These are phyloP conservation scores for Mariannaea sp. DNA, from an alignment of 2,329 filamentous ascomycete genomes.

Conservation along the genomic window DNA sequence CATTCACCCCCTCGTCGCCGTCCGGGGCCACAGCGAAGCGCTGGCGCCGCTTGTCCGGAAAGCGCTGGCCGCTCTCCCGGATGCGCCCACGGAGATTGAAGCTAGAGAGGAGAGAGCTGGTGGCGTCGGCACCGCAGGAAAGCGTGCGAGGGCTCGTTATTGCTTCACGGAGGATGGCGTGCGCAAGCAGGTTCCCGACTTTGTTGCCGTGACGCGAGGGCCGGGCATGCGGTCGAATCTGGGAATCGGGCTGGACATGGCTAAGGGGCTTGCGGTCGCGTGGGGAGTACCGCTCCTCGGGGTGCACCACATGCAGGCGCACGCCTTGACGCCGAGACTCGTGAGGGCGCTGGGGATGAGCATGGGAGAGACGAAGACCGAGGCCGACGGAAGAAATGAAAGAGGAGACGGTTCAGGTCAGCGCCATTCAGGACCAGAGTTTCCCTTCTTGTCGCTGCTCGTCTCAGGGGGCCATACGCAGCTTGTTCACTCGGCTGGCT, in stretches of 20 bases:
- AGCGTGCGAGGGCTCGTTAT: not conserved
- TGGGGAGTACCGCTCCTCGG: constrained; percentile 84
- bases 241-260: constrained; percentile 76
- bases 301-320: constrained; percentile 97
- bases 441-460: constrained; percentile 87
- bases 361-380: constrained; percentile 19
- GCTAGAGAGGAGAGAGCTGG: not conserved
- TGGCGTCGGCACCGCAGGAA: too few species aligned
- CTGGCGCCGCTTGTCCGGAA: constrained; percentile 70
- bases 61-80: constrained; percentile 61
- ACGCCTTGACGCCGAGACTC: constrained; percentile 85
- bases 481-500: constrained; percentile 72
- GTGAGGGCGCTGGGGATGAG: constrained; percentile 61
- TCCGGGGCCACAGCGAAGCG: constrained; percentile 74
- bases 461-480: constrained; percentile 93
- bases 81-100: constrained; percentile 13
- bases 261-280: constrained; percentile 83
- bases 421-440: constrained; percentile 53
- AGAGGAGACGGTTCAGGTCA: not conserved
- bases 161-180: constrained; percentile 25
- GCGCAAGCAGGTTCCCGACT: constrained; percentile 65
- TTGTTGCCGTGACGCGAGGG: constrained; percentile 87
- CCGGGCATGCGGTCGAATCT: constrained; percentile 87
- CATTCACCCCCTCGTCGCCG: constrained; percentile 77
- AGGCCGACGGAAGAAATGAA: not conserved